Base-by-base conservation (phyloP, 441 rosid genomes). In the Pelargonium australe region DNA sequence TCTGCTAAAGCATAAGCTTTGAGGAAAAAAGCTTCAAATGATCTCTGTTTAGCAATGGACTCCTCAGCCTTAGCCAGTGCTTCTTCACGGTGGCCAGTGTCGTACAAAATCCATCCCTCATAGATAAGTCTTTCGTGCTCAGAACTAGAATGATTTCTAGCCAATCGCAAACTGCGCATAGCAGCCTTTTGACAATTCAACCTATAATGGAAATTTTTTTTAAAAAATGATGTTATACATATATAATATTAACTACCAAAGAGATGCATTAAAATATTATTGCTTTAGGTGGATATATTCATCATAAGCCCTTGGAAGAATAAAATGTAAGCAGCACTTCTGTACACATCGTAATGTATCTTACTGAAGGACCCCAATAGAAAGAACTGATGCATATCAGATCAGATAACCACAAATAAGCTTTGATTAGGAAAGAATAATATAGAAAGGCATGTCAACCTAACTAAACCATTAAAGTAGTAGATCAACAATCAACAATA, bases 81-180 rank as follows among this genome's bases (percentile, higher is more conserved):
- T 80, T 92, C 99, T 80, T 90, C 96, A 0, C 93, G 90, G 80
- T 92, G 90, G n/a, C 99, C 96, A 60, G 95, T 92, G 79, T 92
- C 98, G 70, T 90, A 92, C 74, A 89, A 68, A 71, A 95, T 88
- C 99, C 98, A 95, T 62, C 98, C 99, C 82, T 95, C 97, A 61
- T 95, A 95, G 53, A 95, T 93, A 14, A 95, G 97, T 78, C 85
- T 86, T 83, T 95, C 99, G 71, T 90, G 89, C 78, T 88, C 85
- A 0, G 89, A 80, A 71, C 83, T 80, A 41, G 98, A 87, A 79
- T 81, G 85, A 76, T 95, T 90, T 78, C 99, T 84, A 49, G 98
- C 98, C 80, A 92, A 69, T 41, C 97, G 84, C 73, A 95, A 75
- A 78, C 93, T 83, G 5, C 81, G 93, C 99, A 95, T 95, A 37